These are phyloP conservation scores for Fusarium sacchari DNA, from an alignment of 2,329 filamentous ascomycete genomes.

Conservation along the genomic window DNA sequence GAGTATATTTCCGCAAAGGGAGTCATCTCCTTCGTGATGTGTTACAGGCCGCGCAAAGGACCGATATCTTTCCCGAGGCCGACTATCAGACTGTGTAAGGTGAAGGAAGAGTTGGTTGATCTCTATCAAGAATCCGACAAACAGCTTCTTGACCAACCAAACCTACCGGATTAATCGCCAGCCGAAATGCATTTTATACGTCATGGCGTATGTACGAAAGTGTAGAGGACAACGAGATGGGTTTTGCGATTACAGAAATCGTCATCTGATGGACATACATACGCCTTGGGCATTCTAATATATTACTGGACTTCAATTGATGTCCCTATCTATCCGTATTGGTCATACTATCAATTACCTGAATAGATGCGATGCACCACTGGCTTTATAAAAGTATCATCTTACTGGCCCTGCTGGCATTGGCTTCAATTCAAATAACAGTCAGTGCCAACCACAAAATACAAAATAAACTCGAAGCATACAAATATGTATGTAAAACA, in stretches of 20 bases:
- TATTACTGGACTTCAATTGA: no score
- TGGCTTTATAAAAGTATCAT: no score
- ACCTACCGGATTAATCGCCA: neutral
- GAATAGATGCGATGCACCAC: no score
- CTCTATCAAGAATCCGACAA: neutral
- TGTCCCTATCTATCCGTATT: no score
- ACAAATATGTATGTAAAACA: rapidly evolving
- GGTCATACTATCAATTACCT: no score
- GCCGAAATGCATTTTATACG: neutral
- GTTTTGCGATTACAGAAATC: no score
- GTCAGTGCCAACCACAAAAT: neutral
- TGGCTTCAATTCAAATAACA: neutral
- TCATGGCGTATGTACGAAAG: no score
- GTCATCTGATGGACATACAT: no score
- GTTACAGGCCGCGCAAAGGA: slow-evolving; percentile 27
- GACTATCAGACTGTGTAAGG: neutral
- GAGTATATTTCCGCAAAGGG: slow-evolving; percentile 29
- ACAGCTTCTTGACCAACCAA: no score
- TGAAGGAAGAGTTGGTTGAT: neutral
- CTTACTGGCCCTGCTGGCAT: no score
- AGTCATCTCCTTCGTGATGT: slow-evolving; percentile 27
- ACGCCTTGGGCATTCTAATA: no score
- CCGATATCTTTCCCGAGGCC: slow-evolving; percentile 23
- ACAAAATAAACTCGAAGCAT: neutral
- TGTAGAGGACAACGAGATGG: neutral